These are phyloP conservation scores for Salvia splendens DNA, from an alignment of 257 asterid species.

Conservation along the genomic window DNA sequence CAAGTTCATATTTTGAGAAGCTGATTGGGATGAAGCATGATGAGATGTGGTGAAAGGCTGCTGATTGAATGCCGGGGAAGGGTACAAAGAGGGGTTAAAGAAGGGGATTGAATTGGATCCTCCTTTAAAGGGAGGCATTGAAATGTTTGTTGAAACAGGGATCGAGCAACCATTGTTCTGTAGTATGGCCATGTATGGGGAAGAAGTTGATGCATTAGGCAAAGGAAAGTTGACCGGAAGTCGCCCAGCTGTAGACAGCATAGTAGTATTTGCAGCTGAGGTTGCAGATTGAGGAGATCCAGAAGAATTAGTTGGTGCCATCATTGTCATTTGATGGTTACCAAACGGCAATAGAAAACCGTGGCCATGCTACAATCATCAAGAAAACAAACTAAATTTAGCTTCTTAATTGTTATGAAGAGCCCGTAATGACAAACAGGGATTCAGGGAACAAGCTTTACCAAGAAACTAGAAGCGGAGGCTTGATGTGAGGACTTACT, in stretches of 20 bases:
- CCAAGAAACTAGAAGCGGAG: conserved; percentile 45
- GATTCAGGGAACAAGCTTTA: conserved; percentile 26
- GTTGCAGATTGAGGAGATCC: conserved; percentile 41
- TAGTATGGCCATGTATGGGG: conserved; percentile 43
- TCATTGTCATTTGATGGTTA: conserved; percentile 37
- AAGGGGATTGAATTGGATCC: conserved; percentile 39
- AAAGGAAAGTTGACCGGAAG: conserved; percentile 31
- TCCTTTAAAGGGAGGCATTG: conserved; percentile 36
- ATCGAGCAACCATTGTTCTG: conserved; percentile 42
- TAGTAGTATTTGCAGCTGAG: conserved; percentile 31
- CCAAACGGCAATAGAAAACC: conserved; percentile 42
- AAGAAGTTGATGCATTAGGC: conserved; percentile 37
- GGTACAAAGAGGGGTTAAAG: conserved; percentile 41
- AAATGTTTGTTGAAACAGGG: conserved; percentile 42
- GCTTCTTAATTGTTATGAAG: conserved; percentile 7
- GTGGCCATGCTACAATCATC: conserved; percentile 41
- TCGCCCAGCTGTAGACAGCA: conserved; percentile 39
- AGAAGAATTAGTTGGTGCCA: conserved; percentile 35
- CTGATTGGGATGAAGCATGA: conserved; percentile 32
- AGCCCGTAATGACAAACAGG: neutral
- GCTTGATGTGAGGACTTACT: conserved; percentile 37
- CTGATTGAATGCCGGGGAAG: conserved; percentile 42
- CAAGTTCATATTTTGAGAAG: conserved; percentile 35
- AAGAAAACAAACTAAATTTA: conserved; percentile 1
- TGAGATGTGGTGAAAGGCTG: conserved; percentile 36